Evolutionary conservation across 371 early-diverging fungal species (phyloP).

Genomic region (Pancytospora epiphaga): DNA sequence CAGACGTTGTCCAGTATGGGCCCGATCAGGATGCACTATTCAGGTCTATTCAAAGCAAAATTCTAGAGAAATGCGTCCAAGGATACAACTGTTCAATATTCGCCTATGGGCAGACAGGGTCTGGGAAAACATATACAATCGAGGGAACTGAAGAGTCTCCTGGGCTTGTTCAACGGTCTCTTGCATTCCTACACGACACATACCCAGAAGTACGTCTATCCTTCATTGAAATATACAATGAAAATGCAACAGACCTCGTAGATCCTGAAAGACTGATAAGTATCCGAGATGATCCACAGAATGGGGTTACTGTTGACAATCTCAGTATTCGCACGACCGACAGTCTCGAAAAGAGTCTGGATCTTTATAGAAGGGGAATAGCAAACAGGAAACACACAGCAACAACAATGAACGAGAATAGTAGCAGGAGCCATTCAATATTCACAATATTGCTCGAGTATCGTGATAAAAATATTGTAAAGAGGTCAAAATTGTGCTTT

Average conservation of each 20-base stretch:
- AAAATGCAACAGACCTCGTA: constrained; percentile 64
- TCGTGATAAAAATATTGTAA: constrained; percentile 52
- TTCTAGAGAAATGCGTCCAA: constrained; percentile 31
- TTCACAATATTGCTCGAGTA: constrained; percentile 65
- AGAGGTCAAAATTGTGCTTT: constrained; percentile 63
- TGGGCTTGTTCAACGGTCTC: constrained; percentile 53
- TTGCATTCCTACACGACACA: constrained; percentile 29
- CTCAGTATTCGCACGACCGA: constrained; percentile 60
- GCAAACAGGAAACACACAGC: constrained; percentile 64
- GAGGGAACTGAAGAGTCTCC: constrained; percentile 51
- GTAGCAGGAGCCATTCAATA: constrained; percentile 64
- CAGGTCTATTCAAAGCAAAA: constrained; percentile 21
- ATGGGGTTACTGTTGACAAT: constrained; percentile 63
- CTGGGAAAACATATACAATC: constrained; percentile 62
- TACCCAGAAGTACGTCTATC: constrained; percentile 52
- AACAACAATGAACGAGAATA: constrained; percentile 65
- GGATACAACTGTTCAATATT: constrained; percentile 59
- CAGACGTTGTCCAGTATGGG: constrained; percentile 37
- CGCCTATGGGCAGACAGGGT: constrained; percentile 62
- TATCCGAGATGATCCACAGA: constrained; percentile 62
- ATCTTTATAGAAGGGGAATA: constrained; percentile 63
- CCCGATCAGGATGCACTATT: constrained; percentile 44
- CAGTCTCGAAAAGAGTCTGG: constrained; percentile 63
- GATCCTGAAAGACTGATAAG: constrained; percentile 55
- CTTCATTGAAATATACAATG: constrained; percentile 69